A percentile compares a stretch with the other conserved stretches of the same genome.
Conservation (phyloP, 257 asterid genomes). For the Echium plantagineum region DNA sequence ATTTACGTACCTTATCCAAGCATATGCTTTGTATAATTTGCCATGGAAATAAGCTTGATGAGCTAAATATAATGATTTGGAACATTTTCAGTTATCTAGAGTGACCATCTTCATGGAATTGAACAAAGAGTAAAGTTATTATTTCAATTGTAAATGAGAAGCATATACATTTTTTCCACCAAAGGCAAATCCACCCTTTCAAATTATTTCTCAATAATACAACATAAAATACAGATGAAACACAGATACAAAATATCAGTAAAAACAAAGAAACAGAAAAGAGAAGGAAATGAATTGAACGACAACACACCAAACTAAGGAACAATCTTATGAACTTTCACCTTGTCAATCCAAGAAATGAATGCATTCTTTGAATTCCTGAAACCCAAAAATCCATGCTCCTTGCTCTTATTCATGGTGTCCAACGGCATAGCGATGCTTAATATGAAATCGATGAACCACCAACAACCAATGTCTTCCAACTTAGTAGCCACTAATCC, state of each 20-base stretch:
- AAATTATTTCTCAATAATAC: neutral
- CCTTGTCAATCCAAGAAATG: conserved; percentile 76
- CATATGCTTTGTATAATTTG: no score
- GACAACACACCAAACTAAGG: conserved; percentile 27
- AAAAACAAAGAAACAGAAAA: neutral
- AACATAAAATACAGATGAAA: neutral
- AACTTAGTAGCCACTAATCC: conserved; percentile 42
- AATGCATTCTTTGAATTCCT: conserved; percentile 71
- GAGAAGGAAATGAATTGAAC: neutral
- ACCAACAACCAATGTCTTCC: conserved; percentile 74
- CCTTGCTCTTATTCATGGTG: conserved; percentile 96
- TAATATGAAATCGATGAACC: conserved; percentile 51
- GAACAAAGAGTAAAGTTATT: no score
- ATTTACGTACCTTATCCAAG: no score
- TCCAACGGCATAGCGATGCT: conserved; percentile 23
- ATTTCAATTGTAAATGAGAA: no score
- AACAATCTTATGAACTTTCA: conserved; percentile 66
- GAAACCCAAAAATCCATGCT: conserved; percentile 83
- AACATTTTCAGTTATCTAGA: no score
- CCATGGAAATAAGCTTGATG: no score
- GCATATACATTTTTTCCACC: no score
- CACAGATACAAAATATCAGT: neutral
- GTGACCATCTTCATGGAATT: no score
- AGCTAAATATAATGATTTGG: no score
- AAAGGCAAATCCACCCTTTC: no score